Percentiles rank a stretch among this genome's conserved stretches.
phyloP scores from a whole-genome alignment of 306 rosid species.

The Lathyrus tuberosus region DNA sequence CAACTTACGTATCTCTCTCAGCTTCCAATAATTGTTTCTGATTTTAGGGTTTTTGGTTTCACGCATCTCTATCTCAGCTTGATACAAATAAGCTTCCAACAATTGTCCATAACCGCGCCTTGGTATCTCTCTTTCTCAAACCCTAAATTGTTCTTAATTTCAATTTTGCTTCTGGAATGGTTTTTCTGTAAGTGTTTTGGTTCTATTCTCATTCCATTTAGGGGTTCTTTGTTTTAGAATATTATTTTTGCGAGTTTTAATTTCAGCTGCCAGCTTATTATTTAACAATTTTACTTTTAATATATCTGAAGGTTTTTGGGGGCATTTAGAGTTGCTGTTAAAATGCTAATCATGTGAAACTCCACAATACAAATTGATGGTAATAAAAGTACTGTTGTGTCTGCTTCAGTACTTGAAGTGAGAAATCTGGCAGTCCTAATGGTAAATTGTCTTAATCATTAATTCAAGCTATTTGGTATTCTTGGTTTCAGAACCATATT shows the following conservation, averaged over 20 bases:
- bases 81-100: too few species aligned
- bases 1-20: too few species aligned
- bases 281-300: constrained; percentile 35
- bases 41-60: too few species aligned
- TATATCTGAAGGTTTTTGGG: constrained; percentile 86
- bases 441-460: constrained; percentile 57
- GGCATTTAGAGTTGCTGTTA: constrained; percentile 93
- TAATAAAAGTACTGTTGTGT: constrained; percentile 72
- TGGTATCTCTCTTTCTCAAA: too few species aligned
- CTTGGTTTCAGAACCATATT: constrained; percentile 28
- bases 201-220: constrained; percentile 20
- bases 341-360: constrained; percentile 97
- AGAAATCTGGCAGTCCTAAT: constrained; percentile 91
- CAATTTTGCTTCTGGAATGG: too few species aligned
- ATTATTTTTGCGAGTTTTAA: constrained; percentile 29
- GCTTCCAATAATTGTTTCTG: too few species aligned
- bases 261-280: constrained; percentile 19
- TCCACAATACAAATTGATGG: constrained; percentile 84
- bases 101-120: too few species aligned
- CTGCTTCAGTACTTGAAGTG: constrained; percentile 94
- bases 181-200: constrained; percentile 27
- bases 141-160: too few species aligned
- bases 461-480: constrained; percentile 30
- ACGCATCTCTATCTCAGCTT: too few species aligned
- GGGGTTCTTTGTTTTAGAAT: constrained; percentile 32